A percentile compares a stretch with the other conserved stretches of the same genome.
These are phyloP conservation scores for Lolium multiflorum DNA, from an alignment of 176 grass and related monocot genomes.

Conservation along the genomic window DNA sequence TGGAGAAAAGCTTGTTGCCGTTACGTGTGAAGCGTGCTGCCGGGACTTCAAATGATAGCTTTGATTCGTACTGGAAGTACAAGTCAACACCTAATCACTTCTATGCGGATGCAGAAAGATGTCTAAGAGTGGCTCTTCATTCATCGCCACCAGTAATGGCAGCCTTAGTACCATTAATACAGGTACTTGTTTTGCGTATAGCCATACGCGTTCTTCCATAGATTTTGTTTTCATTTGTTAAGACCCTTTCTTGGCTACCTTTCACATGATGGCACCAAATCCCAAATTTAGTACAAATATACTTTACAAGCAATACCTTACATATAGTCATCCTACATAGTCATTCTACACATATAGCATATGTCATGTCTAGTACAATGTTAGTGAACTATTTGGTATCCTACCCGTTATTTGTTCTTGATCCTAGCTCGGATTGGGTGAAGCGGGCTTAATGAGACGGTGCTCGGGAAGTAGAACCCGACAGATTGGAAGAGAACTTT, in stretches of 20 bases:
- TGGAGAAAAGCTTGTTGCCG: slow-evolving; percentile 65
- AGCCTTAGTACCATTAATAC: slow-evolving; percentile 68
- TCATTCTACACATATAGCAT: too few species aligned
- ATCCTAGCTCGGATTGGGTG: too few species aligned
- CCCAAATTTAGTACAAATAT: too few species aligned
- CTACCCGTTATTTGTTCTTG: too few species aligned
- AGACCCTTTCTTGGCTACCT: slow-evolving; percentile 3
- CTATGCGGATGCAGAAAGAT: slow-evolving; percentile 65
- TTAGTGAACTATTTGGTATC: too few species aligned
- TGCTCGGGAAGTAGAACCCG: too few species aligned
- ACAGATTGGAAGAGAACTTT: too few species aligned
- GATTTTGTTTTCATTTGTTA: slow-evolving; percentile 11
- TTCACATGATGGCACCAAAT: slow-evolving; percentile 1
- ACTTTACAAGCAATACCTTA: too few species aligned
- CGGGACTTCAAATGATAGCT: slow-evolving; percentile 55
- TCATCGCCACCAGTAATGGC: slow-evolving; percentile 63
- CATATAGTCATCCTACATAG: too few species aligned
- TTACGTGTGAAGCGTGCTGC: slow-evolving; percentile 51
- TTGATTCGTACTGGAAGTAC: slow-evolving; percentile 64
- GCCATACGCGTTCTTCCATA: not conserved
- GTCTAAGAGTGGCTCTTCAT: slow-evolving; percentile 61
- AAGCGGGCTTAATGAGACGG: too few species aligned
- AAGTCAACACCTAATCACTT: slow-evolving; percentile 50
- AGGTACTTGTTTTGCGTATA: slow-evolving; percentile 47
- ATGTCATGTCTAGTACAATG: too few species aligned